A percentile compares a stretch with the other conserved stretches of the same genome.
phyloP scores from a whole-genome alignment of 2,329 filamentous ascomycete species.

The Clathrospora elynae region DNA sequence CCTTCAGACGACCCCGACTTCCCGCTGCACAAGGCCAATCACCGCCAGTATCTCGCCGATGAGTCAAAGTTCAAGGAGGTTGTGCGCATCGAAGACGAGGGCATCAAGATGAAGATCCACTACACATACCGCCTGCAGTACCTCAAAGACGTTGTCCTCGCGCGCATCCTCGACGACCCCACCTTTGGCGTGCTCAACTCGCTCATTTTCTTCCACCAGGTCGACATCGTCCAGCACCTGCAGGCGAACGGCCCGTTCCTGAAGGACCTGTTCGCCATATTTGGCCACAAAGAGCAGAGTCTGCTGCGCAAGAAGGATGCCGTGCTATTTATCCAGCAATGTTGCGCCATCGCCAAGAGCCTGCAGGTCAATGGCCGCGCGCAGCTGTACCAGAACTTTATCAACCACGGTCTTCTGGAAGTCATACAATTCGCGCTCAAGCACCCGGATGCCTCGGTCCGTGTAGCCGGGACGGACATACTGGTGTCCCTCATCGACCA shows the following conservation, averaged over 20 bases:
- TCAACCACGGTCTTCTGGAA: constrained; percentile 80
- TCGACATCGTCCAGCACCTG: constrained; percentile 95
- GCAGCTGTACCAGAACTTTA: constrained; percentile 86
- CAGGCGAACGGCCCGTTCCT: constrained; percentile 79
- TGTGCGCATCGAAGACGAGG: constrained; percentile 82
- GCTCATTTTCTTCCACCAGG: constrained; percentile 98
- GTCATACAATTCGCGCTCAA: constrained; percentile 92
- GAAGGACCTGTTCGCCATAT: constrained; percentile 85
- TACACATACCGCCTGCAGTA: constrained; percentile 96
- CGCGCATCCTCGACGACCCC: constrained; percentile 93
- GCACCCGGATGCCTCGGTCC: constrained; percentile 79
- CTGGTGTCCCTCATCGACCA: constrained; percentile 94
- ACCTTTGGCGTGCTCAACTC: constrained; percentile 98
- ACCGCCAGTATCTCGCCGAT: constrained; percentile 88
- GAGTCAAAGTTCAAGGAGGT: constrained; percentile 95
- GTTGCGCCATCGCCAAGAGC: constrained; percentile 91
- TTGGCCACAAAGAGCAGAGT: constrained; percentile 67
- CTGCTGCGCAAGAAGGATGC: constrained; percentile 85
- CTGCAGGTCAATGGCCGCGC: constrained; percentile 82
- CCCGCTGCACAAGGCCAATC: constrained; percentile 95
- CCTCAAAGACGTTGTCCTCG: constrained; percentile 96
- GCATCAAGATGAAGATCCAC: constrained; percentile 88
- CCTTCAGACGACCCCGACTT: constrained; percentile 86
- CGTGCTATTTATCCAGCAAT: constrained; percentile 95
- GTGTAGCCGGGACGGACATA: constrained; percentile 92